Base-by-base conservation (phyloP, 495 filamentous ascomycete genomes). In the Lophiotrema nucula region DNA sequence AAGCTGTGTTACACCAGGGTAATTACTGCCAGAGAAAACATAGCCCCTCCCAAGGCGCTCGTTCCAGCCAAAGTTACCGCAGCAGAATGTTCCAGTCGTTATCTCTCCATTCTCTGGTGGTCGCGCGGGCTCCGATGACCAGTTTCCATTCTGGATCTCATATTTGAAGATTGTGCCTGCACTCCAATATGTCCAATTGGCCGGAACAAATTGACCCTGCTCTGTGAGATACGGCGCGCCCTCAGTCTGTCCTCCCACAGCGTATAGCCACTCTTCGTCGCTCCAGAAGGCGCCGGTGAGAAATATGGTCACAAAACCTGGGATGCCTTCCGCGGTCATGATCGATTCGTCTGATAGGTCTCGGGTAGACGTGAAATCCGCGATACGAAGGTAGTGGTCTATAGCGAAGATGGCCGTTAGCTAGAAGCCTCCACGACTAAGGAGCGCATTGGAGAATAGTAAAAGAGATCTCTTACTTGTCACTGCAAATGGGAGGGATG, bases 371-470 rank as follows among this genome's bases (percentile, higher is more conserved):
- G 53, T 47, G 53, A 56, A 49, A 19, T 56, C 44, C 10, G 23
- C 26, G 18, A 47, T 56, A 16, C 53, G 53, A 5, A 56, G 44
- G 33, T 47, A 56, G 28, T 47, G 45, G 27, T 56, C 53, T 56
- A 15, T 12, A 37, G 23, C 3, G 22, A 15, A 38, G 6, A 28
- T 8, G 4, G 6, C 16, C 16, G 13, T 21, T 44, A 12, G 3
- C n/a, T 4, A 44, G 12, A 28, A 43, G 39, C 6, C 10, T 3
- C 28, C 8, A 43, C 11, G 23, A 35, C 13, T 25, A 6, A 12
- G 19, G 43, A n/a, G n/a, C n/a, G n/a, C n/a, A n/a, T n/a, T n/a
- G n/a, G n/a, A n/a, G n/a, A n/a, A n/a, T n/a, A n/a, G n/a, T n/a
- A n/a, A n/a, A n/a, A n/a, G n/a, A n/a, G n/a, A n/a, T n/a, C n/a